Conservation (phyloP, 1,284 basidiomycete species). For the Ustilago nuda region DNA sequence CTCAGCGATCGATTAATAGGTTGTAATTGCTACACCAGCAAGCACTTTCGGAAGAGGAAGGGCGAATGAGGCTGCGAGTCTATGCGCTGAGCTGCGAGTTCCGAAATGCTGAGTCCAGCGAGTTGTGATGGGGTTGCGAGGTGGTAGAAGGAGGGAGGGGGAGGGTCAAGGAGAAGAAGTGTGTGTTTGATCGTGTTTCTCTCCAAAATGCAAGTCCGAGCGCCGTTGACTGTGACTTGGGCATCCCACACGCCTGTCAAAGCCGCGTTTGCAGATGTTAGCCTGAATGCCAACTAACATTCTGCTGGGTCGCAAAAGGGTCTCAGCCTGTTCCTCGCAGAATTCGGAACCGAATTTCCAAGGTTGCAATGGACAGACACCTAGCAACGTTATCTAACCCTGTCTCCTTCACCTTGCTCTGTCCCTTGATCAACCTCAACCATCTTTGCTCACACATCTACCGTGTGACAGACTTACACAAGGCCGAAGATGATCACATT, state of each 20-base stretch:
- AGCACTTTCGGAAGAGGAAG: not conserved
- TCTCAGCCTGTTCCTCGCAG: not conserved
- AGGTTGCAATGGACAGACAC: not conserved
- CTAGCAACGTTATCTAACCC: not conserved
- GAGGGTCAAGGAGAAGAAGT: not conserved
- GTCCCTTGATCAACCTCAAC: not conserved
- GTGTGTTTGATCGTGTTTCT: slow-evolving; percentile 11
- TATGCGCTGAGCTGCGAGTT: too few species aligned
- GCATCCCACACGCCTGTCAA: slow-evolving; percentile 4
- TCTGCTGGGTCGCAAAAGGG: not conserved
- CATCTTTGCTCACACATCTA: not conserved
- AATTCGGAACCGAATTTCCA: slow-evolving; percentile 14
- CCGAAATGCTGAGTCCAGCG: too few species aligned
- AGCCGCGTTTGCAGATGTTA: too few species aligned
- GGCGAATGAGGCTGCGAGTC: not conserved
- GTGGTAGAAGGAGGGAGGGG: too few species aligned
- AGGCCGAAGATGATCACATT: slow-evolving; percentile 56
- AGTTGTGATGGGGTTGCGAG: too few species aligned
- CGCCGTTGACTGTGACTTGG: slow-evolving; percentile 1
- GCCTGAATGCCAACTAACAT: too few species aligned
- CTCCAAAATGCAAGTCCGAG: slow-evolving; percentile 12
- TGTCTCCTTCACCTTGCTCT: not conserved
- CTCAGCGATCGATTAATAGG: not conserved
- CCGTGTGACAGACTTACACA: slow-evolving; percentile 1
- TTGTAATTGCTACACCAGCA: not conserved